Conservation (phyloP, 192 early-diverging fungal genomes). For the Mortierella claussenii region DNA sequence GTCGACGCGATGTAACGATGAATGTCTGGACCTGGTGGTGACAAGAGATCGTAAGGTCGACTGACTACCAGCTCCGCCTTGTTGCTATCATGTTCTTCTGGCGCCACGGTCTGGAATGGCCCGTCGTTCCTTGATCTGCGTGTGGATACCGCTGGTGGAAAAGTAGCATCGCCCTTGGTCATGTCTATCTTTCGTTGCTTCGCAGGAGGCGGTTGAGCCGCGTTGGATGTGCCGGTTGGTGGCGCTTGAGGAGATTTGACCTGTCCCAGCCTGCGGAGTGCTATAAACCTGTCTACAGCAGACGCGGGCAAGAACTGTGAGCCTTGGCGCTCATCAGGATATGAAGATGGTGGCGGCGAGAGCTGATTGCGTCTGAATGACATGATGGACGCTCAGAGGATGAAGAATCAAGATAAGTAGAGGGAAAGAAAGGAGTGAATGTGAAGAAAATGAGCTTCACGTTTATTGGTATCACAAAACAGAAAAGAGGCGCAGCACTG, state of each 20-base stretch:
- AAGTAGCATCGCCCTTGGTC: not conserved
- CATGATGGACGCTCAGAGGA: too few species aligned
- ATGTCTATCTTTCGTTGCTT: not conserved
- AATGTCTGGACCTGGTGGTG: not conserved
- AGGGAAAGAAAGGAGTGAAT: slow-evolving; percentile 4
- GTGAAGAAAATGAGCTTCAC: too few species aligned
- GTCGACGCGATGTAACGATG: slow-evolving; percentile 22
- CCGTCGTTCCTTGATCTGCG: too few species aligned
- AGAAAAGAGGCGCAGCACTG: not conserved
- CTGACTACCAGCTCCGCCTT: too few species aligned
- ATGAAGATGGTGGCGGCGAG: too few species aligned
- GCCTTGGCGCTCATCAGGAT: too few species aligned
- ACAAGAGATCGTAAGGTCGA: slow-evolving; percentile 8
- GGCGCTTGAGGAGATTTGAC: not conserved
- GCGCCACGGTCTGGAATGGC: too few species aligned
- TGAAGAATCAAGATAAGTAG: not conserved
- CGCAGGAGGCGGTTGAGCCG: not conserved
- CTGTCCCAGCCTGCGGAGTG: not conserved
- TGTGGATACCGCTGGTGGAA: too few species aligned
- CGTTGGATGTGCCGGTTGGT: not conserved
- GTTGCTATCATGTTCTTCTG: too few species aligned
- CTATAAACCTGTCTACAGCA: slow-evolving; percentile 19
- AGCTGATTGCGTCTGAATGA: too few species aligned
- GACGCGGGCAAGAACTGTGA: slow-evolving; percentile 3
- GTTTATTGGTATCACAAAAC: too few species aligned